Conservation (phyloP, 352 stramenopile genomes). For the Phytophthora melonis region DNA sequence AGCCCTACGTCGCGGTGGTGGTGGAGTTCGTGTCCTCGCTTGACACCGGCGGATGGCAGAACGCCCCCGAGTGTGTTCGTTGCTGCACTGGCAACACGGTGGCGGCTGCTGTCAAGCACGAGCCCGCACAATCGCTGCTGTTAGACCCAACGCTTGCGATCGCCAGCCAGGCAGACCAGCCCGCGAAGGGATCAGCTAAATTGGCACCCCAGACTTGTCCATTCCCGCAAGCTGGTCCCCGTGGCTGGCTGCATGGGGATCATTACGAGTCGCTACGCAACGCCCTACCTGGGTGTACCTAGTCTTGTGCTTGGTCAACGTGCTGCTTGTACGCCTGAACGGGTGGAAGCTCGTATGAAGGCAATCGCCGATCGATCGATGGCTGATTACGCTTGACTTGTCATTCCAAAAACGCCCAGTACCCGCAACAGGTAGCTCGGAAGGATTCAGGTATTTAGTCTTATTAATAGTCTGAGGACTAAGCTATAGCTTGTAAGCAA, state of each 20-base stretch:
- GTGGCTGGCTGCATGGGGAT: too few relatives aligned
- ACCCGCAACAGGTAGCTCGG: too few relatives aligned
- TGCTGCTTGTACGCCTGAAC: background rate
- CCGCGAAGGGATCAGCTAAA: background rate
- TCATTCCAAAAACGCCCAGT: background rate
- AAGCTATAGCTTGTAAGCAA: too few relatives aligned
- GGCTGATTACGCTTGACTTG: background rate
- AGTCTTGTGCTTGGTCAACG: background rate
- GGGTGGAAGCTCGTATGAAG: background rate
- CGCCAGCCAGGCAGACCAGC: background rate
- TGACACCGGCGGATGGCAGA: conserved; percentile 8
- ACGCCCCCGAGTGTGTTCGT: background rate
- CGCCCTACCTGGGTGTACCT: too few relatives aligned
- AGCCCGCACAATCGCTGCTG: conserved; percentile 1
- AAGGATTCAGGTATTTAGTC: too few relatives aligned
- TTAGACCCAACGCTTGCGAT: background rate
- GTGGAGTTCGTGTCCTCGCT: conserved; percentile 6
- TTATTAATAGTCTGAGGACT: too few relatives aligned
- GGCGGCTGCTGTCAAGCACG: background rate
- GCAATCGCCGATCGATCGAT: background rate
- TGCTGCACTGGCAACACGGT: conserved; percentile 1
- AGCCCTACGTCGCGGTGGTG: conserved; percentile 8
- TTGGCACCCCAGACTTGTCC: background rate
- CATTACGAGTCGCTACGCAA: too few relatives aligned
- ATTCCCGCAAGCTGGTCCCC: too few relatives aligned